These are phyloP conservation scores for Ustilago hordei DNA, from an alignment of 1,284 basidiomycete species.

Conservation along the genomic window DNA sequence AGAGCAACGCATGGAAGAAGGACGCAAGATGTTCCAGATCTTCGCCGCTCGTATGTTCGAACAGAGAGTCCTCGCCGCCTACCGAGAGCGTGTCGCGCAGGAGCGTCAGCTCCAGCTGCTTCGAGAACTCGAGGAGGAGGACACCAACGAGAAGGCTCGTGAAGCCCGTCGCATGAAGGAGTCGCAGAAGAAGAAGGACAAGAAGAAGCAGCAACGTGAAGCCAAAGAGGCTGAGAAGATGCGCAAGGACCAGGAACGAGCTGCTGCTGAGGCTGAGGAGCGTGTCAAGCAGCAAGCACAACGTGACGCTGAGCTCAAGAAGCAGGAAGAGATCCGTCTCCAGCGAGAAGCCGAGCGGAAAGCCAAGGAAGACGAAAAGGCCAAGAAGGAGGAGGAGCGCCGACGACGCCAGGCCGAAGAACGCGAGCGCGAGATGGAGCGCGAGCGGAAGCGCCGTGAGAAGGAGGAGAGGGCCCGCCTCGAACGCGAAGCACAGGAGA, in stretches of 20 bases:
- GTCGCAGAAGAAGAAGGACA: constrained; percentile 99
- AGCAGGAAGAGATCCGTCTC: constrained; percentile 79
- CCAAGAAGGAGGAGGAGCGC: constrained; percentile 72
- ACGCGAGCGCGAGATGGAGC: constrained; percentile 71
- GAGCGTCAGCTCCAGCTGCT: constrained; percentile 87
- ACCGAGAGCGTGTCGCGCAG: constrained; percentile 87
- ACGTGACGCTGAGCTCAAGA: constrained; percentile 70
- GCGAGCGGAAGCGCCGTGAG: constrained; percentile 78
- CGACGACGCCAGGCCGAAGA: constrained; percentile 75
- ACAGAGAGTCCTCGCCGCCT: constrained; percentile 92
- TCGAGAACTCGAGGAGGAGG: constrained; percentile 89
- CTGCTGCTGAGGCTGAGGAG: constrained; percentile 72
- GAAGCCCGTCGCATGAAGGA: constrained; percentile 95
- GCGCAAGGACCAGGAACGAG: constrained; percentile 78
- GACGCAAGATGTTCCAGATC: constrained; percentile 98
- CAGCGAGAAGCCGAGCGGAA: constrained; percentile 72
- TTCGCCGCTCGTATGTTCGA: constrained; percentile 99
- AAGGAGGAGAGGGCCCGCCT: constrained; percentile 77
- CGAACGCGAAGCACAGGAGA: constrained; percentile 60
- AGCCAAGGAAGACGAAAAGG: constrained; percentile 72
- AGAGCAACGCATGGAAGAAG: constrained; percentile 94
- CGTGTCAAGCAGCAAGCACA: constrained; percentile 78
- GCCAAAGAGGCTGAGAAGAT: constrained; percentile 81
- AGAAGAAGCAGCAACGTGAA: constrained; percentile 89
- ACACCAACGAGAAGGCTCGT: constrained; percentile 80